Evolutionary conservation across 139 green algal genomes (phyloP), one percentile per base, ranked within the genome.

Genomic region (Marvania coccoides): DNA sequence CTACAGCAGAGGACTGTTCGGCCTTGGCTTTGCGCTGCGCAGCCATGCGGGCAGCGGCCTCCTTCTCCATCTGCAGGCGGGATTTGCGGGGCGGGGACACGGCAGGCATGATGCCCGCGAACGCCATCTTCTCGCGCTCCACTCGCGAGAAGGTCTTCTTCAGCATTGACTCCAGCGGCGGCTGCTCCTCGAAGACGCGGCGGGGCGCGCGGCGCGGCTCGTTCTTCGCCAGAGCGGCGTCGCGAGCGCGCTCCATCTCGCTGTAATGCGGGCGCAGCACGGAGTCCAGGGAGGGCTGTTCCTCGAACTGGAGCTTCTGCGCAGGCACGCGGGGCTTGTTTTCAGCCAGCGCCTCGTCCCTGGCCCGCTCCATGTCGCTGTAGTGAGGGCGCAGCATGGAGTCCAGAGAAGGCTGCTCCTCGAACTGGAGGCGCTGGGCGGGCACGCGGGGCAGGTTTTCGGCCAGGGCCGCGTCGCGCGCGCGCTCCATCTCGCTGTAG

Each of bases 11-110:
- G 42, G 19, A 28, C 42, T 51, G 19, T 51, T 51, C 42, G 19
- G 19, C 42, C 42, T 51, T 19, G 19, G 42, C 42, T 51, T 51
- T 51, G 19, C 19, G 19, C 19, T 51, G 19, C 19, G 19, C 42
- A 28, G 42, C 42, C 42, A 51, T 28, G 19, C 42, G 42, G 42
- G 19, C 42, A 51, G 42, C 19, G 19, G 42, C 42, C n/a, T 69
- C 67, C 24, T 55, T 69, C 24, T 73, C 67, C 58, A 70, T 62
- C 63, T 73, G 36, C 56, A 73, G 54, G 12, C 45, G 33, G 19
- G 48, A 37, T 45, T 67, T 67, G 64, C 14, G 64, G 2, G 13
- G 10, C 51, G 29, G 51, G 29, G 13, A 28, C 42, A 51, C 42
- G 19, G 42, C 19, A 19, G 42, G 19, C 19, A 19, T 51, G 19